Conservation (phyloP, 1,139 yeast genomes). For the Debaryomycetaceae sp. region DNA sequence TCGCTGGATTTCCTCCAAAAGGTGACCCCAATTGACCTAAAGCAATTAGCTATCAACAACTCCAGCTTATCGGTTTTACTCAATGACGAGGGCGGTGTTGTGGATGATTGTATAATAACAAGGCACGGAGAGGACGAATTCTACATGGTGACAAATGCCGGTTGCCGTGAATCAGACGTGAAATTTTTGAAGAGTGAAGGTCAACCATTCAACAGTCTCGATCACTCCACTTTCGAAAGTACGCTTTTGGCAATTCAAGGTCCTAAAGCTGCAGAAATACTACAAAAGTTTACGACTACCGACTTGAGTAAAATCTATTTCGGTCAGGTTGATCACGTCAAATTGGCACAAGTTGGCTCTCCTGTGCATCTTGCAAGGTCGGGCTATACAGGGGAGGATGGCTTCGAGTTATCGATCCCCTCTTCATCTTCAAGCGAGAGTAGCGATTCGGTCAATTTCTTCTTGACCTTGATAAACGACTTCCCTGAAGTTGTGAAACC, state of each 20-base stretch:
- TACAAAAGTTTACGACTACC: conserved; percentile 61
- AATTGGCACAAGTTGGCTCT: conserved; percentile 40
- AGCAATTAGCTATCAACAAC: conserved; percentile 48
- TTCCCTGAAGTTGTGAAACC: conserved; percentile 65
- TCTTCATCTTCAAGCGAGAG: conserved; percentile 41
- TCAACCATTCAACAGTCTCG: conserved; percentile 39
- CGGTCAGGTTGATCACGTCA: conserved; percentile 64
- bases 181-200: conserved; percentile 58
- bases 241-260: conserved; percentile 90
- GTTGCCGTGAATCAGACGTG: conserved; percentile 80
- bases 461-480: conserved; percentile 56
- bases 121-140: conserved; percentile 74
- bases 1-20: conserved; percentile 69
- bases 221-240: conserved; percentile 66
- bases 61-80: conserved; percentile 79
- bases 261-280: conserved; percentile 66
- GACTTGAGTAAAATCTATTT: conserved; percentile 64
- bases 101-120: conserved; percentile 91
- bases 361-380: conserved; percentile 80
- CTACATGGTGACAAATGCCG: conserved; percentile 96
- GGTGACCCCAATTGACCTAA: conserved; percentile 82
- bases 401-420: conserved; percentile 87
- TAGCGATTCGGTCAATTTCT: conserved; percentile 52
- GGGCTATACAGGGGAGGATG: conserved; percentile 98
- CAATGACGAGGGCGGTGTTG: conserved; percentile 73